These are phyloP conservation scores for Penicillium macrosclerotiorum DNA, from an alignment of 495 filamentous ascomycete species.

Conservation along the genomic window DNA sequence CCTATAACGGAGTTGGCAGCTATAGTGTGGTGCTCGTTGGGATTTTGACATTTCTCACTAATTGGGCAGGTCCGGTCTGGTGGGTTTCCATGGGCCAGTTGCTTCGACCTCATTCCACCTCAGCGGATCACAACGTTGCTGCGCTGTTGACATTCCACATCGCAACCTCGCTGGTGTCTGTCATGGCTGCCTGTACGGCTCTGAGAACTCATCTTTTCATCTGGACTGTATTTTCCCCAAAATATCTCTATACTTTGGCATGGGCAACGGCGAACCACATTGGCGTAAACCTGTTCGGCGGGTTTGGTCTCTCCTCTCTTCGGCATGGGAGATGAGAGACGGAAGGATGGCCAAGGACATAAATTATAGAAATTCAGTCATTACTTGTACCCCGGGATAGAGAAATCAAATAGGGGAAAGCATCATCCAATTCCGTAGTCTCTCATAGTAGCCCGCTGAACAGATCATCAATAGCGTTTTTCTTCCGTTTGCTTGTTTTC, in stretches of 20 bases:
- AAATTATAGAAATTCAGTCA: slow-evolving; percentile 32
- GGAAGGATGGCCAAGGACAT: neutral
- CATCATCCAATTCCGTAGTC: slow-evolving; percentile 11
- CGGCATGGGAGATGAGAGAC: slow-evolving; percentile 4
- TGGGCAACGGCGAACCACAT: slow-evolving; percentile 86
- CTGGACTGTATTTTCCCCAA: slow-evolving; percentile 98
- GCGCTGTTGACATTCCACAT: slow-evolving; percentile 65
- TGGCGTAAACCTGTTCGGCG: slow-evolving; percentile 52
- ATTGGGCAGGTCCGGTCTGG: slow-evolving; percentile 91
- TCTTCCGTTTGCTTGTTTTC: slow-evolving; percentile 48
- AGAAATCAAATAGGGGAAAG: too few species aligned
- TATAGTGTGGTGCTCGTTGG: slow-evolving; percentile 71
- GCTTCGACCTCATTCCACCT: slow-evolving; percentile 42
- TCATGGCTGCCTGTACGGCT: slow-evolving; percentile 85
- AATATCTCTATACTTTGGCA: slow-evolving; percentile 86
- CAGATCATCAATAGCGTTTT: slow-evolving; percentile 62
- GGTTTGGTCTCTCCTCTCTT: slow-evolving; percentile 55
- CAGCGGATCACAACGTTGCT: slow-evolving; percentile 42
- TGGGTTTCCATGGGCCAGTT: slow-evolving; percentile 65
- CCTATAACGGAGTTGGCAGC: slow-evolving; percentile 75
- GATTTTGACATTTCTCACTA: slow-evolving; percentile 76
- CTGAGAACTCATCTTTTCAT: slow-evolving; percentile 92
- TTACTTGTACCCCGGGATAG: too few species aligned
- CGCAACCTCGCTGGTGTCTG: slow-evolving; percentile 57
- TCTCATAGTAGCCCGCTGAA: slow-evolving; percentile 52